Conservation (phyloP, 2,329 filamentous ascomycete genomes). For the Trichoderma sp. region DNA sequence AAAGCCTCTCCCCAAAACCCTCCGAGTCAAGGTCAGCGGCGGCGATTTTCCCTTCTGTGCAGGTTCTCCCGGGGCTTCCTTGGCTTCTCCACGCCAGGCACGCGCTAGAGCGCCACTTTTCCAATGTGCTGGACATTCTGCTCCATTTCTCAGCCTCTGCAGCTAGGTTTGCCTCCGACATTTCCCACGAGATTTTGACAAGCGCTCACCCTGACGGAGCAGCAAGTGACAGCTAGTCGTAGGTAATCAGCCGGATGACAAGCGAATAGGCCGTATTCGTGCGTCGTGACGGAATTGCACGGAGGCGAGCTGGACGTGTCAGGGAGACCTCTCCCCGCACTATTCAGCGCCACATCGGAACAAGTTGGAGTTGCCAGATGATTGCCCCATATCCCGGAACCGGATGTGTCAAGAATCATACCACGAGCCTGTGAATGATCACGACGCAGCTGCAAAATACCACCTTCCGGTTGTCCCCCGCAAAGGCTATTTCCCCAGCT, state of each 20-base stretch:
- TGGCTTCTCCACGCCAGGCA: constrained; percentile 14
- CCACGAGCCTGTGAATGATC: constrained; percentile 8
- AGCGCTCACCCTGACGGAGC: constrained; percentile 1
- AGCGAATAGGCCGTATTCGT: background rate
- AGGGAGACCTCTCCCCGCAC: constrained; percentile 8
- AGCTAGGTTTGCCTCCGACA: constrained; percentile 9
- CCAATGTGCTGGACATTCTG: background rate
- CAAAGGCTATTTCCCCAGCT: constrained; percentile 20
- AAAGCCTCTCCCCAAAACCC: background rate
- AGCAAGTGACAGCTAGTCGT: background rate
- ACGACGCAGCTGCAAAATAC: background rate
- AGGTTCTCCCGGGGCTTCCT: constrained; percentile 17
- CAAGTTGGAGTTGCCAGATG: background rate
- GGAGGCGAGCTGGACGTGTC: background rate
- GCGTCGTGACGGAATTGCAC: constrained; percentile 6
- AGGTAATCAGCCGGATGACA: constrained; percentile 1
- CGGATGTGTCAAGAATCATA: background rate
- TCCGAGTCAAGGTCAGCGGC: constrained; percentile 10
- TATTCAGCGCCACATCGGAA: constrained; percentile 15
- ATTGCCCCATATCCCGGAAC: constrained; percentile 4
- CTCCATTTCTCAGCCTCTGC: constrained; percentile 4
- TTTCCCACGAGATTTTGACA: constrained; percentile 19
- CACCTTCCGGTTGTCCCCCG: constrained; percentile 6
- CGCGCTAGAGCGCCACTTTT: constrained; percentile 15
- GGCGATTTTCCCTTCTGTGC: constrained; percentile 22